Base-by-base conservation (phyloP, 352 stramenopile genomes). In the Phytopythium litorale region DNA sequence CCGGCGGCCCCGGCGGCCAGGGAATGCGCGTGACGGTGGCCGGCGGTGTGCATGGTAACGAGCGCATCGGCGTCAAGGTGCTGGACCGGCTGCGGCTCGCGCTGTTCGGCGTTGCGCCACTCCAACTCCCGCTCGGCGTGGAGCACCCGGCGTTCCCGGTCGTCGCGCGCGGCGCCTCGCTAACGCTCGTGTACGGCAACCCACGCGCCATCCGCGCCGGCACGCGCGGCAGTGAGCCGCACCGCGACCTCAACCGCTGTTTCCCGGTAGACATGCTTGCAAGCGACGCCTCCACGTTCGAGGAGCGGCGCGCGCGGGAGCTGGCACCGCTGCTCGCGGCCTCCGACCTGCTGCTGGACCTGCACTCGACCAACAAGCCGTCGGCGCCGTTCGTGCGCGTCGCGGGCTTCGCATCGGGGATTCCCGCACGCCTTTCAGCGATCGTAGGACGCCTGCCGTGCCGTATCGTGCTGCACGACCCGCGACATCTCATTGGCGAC, bases 301-400 rank as follows among this genome's bases (percentile, higher is more conserved):
- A 93, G 62, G 58, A 80, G 32, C 56, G 46, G n/a, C 78, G 84
- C 5, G 84, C 81, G 28, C 70, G 71, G 7, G 70, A 86, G 60
- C 72, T 93, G 30, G 81, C 76, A 33, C 72, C 84, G 35, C 55
- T 88, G 43, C 68, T 90, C 8, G 75, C 70, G 5, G 16, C 64
- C 11, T 85, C 66, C 45, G 75, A 91, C 67, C 53, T 93, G 53
- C 58, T 93, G 59, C 60, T 93, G 52, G 80, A 93, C 63, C 58
- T 91, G 45, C 84, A 93, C 63, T 89, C 84, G 68, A 90, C 84
- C 23, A 93, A 93, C 68, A 88, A 89, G 48, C 78, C 80, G 30
- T 91, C 84, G 5, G 62, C 63, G 25, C 81, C 81, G 12, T 93
- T 93, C 43, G 65, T 90, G 37, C 78, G 81, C 42, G 56, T 93